Evolutionary conservation across 495 filamentous ascomycete species (phyloP), one percentile per base, ranked within the genome.

Genomic region (Apodospora peruviana): DNA sequence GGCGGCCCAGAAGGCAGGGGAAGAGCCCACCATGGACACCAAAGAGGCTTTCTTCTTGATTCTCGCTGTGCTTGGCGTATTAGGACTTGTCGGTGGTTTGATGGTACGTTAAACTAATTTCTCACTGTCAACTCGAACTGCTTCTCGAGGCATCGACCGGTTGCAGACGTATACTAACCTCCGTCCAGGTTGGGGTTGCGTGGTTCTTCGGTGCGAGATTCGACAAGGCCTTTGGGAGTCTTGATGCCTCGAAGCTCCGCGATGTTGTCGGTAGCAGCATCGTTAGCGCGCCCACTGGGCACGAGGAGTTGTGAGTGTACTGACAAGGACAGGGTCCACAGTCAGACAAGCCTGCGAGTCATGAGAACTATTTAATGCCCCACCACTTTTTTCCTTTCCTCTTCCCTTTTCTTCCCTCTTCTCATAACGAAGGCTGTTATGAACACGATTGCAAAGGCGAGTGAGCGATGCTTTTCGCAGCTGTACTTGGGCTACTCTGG

Each of bases 141-240:
- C 35, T 51, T 42, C 24, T 48, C 51, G 43, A 42, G 14, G 9
- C 40, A 10, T 14, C n/a, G 9, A 23, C 41, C 51, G 34, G 44
- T 24, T 21, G 19, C 47, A 37, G 36, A 25, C 34, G 7, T 9
- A 21, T 45, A 35, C 50, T 44, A 34, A 43, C 40, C 19, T 10
- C 20, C 19, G 42, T 25, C 29, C 52, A 91, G 87, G 58, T 91
- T 45, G 77, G 76, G 24, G 53, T 74, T 19, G 88, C 88, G 10
- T 89, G 76, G 73, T 64, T 76, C 19, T 66, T 86, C 36, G 88
- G 88, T 36, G 80, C 81, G 9, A 66, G 71, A 24, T 79, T 81
- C 57, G 78, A 81, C 60, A 58, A 73, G 19, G 59, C 70, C 0
- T 69, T 74, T 39, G 25, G 56, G n/a, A 61, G 67, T 24, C 35